Evolutionary conservation across 805 yeast genomes (phyloP).

Genomic region (Starmerella powellii): DNA sequence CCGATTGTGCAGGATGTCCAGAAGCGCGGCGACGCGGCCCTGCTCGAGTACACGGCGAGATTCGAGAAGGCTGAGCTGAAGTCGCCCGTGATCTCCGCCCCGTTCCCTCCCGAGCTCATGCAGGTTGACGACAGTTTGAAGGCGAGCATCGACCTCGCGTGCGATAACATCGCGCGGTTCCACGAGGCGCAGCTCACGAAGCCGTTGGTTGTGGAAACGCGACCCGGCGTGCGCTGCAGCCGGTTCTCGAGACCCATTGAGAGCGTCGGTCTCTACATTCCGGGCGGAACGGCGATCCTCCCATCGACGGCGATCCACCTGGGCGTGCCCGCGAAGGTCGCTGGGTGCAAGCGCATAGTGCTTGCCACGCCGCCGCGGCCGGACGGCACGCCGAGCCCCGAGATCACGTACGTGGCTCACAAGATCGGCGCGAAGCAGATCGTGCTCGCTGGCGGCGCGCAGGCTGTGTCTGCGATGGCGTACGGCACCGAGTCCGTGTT

Average conservation of each 20-base stretch:
- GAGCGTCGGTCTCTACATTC: slow-evolving; percentile 88
- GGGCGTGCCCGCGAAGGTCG: slow-evolving; percentile 97
- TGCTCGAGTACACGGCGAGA: slow-evolving; percentile 78
- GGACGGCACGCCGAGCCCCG: slow-evolving; percentile 90
- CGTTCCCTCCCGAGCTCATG: slow-evolving; percentile 72
- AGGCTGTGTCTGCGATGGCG: slow-evolving; percentile 98
- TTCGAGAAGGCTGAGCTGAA: slow-evolving; percentile 72
- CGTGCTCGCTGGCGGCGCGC: slow-evolving; percentile 97
- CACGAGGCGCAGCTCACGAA: slow-evolving; percentile 80
- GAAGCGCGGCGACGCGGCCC: slow-evolving; percentile 69
- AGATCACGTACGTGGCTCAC: slow-evolving; percentile 93
- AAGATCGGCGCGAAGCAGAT: slow-evolving; percentile 85
- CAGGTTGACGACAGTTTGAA: slow-evolving; percentile 59
- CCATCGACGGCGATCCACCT: slow-evolving; percentile 97
- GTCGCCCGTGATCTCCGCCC: slow-evolving; percentile 72
- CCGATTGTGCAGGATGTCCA: slow-evolving; percentile 79
- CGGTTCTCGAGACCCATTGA: slow-evolving; percentile 93
- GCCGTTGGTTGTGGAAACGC: slow-evolving; percentile 70
- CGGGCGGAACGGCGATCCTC: slow-evolving; percentile 97
- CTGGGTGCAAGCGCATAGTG: slow-evolving; percentile 85
- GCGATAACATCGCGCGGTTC: slow-evolving; percentile 78
- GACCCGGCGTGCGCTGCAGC: slow-evolving; percentile 87
- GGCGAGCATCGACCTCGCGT: slow-evolving; percentile 77
- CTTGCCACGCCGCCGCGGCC: slow-evolving; percentile 92
- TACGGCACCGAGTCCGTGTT: slow-evolving; percentile 90